Evolutionary conservation across 2,329 filamentous ascomycete genomes (phyloP).

Genomic region (Sclerotinia nivalis): DNA sequence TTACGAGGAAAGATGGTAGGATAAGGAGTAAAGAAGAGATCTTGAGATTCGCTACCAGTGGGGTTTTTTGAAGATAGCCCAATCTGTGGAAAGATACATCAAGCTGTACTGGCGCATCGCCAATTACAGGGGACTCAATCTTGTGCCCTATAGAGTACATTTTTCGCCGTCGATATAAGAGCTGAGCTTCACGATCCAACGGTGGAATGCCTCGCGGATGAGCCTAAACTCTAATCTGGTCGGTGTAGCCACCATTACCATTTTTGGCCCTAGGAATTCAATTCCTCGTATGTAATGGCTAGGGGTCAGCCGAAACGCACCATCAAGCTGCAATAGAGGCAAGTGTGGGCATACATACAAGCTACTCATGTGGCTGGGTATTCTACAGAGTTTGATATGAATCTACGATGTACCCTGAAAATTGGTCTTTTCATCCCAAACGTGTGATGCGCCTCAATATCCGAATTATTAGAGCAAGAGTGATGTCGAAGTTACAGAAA

Average conservation of each 20-base stretch:
- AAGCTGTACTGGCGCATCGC: slow-evolving; percentile 8
- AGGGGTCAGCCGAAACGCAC: no score
- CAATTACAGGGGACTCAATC: not conserved
- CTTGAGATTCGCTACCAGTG: slow-evolving; percentile 53
- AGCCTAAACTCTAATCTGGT: no score
- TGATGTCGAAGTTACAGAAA: no score
- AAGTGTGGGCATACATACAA: not conserved
- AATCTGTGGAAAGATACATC: not conserved
- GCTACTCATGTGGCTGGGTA: not conserved
- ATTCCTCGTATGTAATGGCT: not conserved
- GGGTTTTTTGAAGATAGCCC: slow-evolving; percentile 30
- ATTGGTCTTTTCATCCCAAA: not conserved
- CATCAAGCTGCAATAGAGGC: not conserved
- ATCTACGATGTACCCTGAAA: no score
- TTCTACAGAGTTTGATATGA: not conserved
- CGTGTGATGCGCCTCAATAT: not conserved
- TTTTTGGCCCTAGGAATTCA: not conserved
- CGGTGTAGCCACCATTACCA: not conserved
- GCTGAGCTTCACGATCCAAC: not conserved
- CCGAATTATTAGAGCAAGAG: not conserved
- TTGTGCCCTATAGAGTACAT: not conserved
- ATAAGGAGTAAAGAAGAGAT: slow-evolving; percentile 46
- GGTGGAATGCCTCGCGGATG: not conserved
- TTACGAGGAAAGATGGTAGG: slow-evolving; percentile 30
- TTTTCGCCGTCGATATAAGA: not conserved